Evolutionary conservation across 179 eudicot species (phyloP).

Genomic region (Drosera spatulata): DNA sequence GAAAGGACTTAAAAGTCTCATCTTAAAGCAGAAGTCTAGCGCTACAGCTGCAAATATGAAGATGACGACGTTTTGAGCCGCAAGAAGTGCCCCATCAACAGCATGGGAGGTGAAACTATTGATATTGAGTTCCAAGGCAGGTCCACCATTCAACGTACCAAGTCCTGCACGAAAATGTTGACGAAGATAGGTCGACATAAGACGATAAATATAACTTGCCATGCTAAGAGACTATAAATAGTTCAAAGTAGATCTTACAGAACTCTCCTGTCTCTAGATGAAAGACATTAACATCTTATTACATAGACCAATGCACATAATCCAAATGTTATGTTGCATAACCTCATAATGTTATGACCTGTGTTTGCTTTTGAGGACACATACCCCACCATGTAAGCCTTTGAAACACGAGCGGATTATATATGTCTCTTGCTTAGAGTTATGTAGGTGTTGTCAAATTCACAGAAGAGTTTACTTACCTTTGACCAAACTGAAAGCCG

Average conservation of each 20-base stretch:
- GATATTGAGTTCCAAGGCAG: slow-evolving; percentile 48
- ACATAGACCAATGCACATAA: neutral
- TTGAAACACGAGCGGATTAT: too few species aligned
- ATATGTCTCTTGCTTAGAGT: too few species aligned
- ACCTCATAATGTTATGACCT: too few species aligned
- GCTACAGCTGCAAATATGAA: slow-evolving; percentile 81
- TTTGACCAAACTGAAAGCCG: slow-evolving; percentile 85
- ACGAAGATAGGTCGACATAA: neutral
- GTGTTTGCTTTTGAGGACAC: too few species aligned
- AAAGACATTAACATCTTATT: neutral
- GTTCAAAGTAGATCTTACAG: neutral
- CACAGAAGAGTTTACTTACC: slow-evolving; percentile 28
- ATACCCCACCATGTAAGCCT: too few species aligned
- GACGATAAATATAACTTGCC: neutral
- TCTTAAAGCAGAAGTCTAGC: slow-evolving; percentile 82
- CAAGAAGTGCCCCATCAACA: slow-evolving; percentile 44
- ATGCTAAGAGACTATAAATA: too few species aligned
- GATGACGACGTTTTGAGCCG: slow-evolving; percentile 61
- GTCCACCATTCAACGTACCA: slow-evolving; percentile 58
- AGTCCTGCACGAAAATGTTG: slow-evolving; percentile 43
- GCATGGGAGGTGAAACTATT: slow-evolving; percentile 60
- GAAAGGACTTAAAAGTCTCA: slow-evolving; percentile 70
- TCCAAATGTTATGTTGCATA: neutral
- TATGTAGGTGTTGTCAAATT: too few species aligned
- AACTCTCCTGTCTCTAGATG: neutral